These are phyloP conservation scores for Populus nigra DNA, from an alignment of 345 rosid species.

Conservation along the genomic window DNA sequence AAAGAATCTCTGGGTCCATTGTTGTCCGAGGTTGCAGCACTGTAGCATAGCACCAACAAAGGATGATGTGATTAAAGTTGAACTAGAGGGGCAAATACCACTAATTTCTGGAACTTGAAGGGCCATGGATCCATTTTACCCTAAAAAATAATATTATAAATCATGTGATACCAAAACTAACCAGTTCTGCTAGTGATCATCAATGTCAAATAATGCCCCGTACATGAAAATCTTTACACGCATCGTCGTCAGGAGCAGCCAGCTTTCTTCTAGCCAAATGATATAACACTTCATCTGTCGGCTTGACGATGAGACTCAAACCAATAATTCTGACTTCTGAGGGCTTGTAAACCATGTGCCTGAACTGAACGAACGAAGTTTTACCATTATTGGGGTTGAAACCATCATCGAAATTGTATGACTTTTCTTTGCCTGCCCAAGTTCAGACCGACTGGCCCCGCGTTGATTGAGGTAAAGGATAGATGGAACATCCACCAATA, in stretches of 20 bases:
- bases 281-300: neutral
- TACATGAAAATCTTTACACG: neutral
- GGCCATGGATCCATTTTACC: too few relatives aligned
- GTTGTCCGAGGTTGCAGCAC: neutral
- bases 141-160: too few relatives aligned
- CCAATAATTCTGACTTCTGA: neutral
- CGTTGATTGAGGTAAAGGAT: neutral
- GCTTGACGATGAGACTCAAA: neutral
- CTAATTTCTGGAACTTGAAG: too few relatives aligned
- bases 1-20: neutral
- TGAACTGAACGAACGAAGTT: neutral
- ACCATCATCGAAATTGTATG: neutral
- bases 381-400: too few relatives aligned
- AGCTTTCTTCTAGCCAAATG: neutral
- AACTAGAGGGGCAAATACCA: too few relatives aligned
- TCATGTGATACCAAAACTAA: too few relatives aligned
- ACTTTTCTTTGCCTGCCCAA: neutral
- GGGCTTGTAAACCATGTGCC: neutral
- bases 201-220: neutral
- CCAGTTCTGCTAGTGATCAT: too few relatives aligned
- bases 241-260: neutral
- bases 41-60: neutral
- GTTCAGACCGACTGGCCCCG: neutral
- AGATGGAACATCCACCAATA: too few relatives aligned
- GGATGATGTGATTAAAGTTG: neutral